Base-by-base conservation (phyloP, 139 green algal genomes). In the Chlorella vulgaris region DNA sequence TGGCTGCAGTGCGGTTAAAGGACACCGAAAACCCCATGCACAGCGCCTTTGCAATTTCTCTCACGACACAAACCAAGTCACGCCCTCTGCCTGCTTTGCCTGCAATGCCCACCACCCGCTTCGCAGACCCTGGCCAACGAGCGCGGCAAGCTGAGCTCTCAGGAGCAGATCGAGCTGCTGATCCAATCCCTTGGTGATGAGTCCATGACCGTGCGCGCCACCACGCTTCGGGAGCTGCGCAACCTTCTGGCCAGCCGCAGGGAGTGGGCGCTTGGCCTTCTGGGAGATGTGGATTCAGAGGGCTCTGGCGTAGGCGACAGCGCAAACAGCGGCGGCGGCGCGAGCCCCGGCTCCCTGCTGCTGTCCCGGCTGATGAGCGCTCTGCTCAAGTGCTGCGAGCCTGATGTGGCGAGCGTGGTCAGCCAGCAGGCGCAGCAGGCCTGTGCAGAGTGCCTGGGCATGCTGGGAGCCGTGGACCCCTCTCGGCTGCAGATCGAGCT, bases 401-500 rank as follows among this genome's bases (percentile, higher is more conserved):
- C 91, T 70, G 87, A 80, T 78, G 84, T 83, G 7, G 51, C 78
- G 51, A 85, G 26, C 33, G 21, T 50, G 58, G 38, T 50, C 7
- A 74, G 62, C 36, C 33, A 29, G 38, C 58, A 78, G 39, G 78
- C 84, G 5, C 86, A 85, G 60, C 89, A 94, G 90, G 60, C 68
- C 13, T 94, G 88, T 65, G 92, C 89, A 0, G 89, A 95, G 83
- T 95, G 90, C 84, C 85, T 97, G 80, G 94, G 94, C 13, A 69
- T 96, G 80, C 69, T 97, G 39, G 93, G 94, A 2, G 93, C 94
- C 7, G 83, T 96, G 21, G 94, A 97, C 85, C 94, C 94, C 1
- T 86, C 89, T 0, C 81, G 91, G 0, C 42, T 96, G 24, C 28
- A 39, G 0, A 39, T 93, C 7, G 67, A 86, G 40, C 83, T 88